phyloP scores from a whole-genome alignment of 2,329 filamentous ascomycete species.

The Diplodia corticola region DNA sequence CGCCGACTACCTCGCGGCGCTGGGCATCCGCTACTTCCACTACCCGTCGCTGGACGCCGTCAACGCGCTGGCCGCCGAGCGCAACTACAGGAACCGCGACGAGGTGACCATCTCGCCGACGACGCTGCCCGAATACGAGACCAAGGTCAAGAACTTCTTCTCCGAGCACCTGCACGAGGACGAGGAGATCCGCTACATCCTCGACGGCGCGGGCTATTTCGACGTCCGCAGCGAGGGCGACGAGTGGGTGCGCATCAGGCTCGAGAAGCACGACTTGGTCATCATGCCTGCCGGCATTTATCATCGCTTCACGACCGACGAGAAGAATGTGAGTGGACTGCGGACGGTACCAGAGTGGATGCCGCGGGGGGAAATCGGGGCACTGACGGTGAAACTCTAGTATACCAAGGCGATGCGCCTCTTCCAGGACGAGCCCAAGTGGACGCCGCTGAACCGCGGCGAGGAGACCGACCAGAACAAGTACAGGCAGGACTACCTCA shows the following conservation, averaged over 20 bases:
- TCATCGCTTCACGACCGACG: conserved; percentile 94
- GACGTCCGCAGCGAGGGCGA: conserved; percentile 83
- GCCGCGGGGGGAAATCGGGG: neutral
- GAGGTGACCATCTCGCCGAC: conserved; percentile 85
- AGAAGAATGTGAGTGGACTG: conserved; percentile 72
- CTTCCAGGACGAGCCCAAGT: conserved; percentile 98
- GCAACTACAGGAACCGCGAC: conserved; percentile 92
- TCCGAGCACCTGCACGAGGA: conserved; percentile 96
- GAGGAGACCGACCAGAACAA: conserved; percentile 75
- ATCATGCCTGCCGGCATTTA: conserved; percentile 95
- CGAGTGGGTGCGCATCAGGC: conserved; percentile 81
- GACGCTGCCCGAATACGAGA: conserved; percentile 88
- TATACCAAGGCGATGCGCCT: conserved; percentile 94
- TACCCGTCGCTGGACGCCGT: conserved; percentile 67
- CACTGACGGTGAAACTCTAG: conserved; percentile 47
- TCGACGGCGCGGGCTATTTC: conserved; percentile 86
- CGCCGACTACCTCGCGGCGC: conserved; percentile 63
- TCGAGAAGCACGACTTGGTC: conserved; percentile 87
- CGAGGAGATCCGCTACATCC: conserved; percentile 95
- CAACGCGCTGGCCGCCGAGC: conserved; percentile 69
- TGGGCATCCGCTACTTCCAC: conserved; percentile 80
- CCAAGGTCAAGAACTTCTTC: conserved; percentile 93
- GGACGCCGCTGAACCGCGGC: conserved; percentile 87
- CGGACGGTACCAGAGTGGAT: neutral
- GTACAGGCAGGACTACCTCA: conserved; percentile 76